Base-by-base conservation (phyloP, 1,284 basidiomycete genomes). In the Grifola frondosa region DNA sequence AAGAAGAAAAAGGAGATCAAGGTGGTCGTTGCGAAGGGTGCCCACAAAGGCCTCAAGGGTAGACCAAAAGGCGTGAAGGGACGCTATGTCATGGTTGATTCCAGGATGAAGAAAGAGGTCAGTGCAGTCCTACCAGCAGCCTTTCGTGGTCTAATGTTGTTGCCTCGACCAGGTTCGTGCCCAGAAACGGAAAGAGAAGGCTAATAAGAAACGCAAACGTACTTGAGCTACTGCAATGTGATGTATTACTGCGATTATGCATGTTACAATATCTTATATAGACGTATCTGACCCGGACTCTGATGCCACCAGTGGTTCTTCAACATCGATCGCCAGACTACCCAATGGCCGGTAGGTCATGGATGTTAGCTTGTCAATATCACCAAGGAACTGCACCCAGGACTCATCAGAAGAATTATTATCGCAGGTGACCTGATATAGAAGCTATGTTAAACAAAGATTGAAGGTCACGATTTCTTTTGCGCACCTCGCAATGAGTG, bases 21-120 rank as follows among this genome's bases (percentile, higher is more conserved):
- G 68, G 67, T 98, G 10, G 85, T 99, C 21, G 96, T 99, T 4
- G 97, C 96, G 10, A 91, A 87, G 58, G 97, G 97, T 38, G 74
- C 78, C 15, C 90, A 97, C 65, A 90, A 82, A 59, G 97, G 91
- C 42, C 64, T 95, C 55, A 89, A 95, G 71, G 97, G 97, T 8
- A 72, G 97, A 46, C 97, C 97, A 16, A 97, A 89, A 67, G 97
- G 97, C 52, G 87, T 97, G 47, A 98, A 97, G 72, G 97, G 91
- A 26, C 77, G 86, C 40, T 96, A 95, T 63, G 70, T 84, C 46
- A 97, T 97, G 91, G 91, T 97, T 8, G 94, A 97, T 61, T 67
- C 86, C 2, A 71, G 89, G 50, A 88, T 88, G 84, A 88, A 74
- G 64, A 91, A 91, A 77, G 88, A 91, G 78, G 84, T 86, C 34